phyloP scores from a whole-genome alignment of 2,329 filamentous ascomycete genomes.

The Penicillium corylophilum region DNA sequence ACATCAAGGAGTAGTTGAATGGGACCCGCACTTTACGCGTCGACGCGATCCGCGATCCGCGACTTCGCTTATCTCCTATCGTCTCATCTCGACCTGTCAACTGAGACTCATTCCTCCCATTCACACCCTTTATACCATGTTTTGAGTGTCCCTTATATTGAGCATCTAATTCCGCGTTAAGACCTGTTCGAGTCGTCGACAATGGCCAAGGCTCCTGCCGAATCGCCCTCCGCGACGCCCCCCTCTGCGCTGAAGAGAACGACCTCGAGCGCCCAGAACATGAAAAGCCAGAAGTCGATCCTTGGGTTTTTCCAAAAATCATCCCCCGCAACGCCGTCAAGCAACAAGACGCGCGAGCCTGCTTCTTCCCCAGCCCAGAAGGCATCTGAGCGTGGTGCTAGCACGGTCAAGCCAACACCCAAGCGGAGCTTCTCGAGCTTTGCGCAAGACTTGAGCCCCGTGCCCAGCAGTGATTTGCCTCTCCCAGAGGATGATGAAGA shows the following conservation, averaged over 20 bases:
- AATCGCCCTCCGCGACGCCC: slow-evolving; percentile 40
- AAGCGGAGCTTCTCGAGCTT: slow-evolving; percentile 41
- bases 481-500: slow-evolving; percentile 65
- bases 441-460: slow-evolving; percentile 62
- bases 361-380: slow-evolving; percentile 39
- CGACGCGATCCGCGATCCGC: slow-evolving; percentile 30
- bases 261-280: slow-evolving; percentile 43
- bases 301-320: slow-evolving; percentile 74
- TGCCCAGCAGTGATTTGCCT: slow-evolving; percentile 75
- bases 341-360: slow-evolving; percentile 30
- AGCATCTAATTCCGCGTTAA: neutral
- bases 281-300: slow-evolving; percentile 69
- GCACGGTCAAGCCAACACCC: slow-evolving; percentile 35
- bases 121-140: neutral
- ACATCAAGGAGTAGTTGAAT: no score
- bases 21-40: slow-evolving; percentile 37
- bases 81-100: slow-evolving; percentile 2
- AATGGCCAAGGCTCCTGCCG: slow-evolving; percentile 41
- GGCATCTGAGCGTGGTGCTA: slow-evolving; percentile 30
- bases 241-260: slow-evolving; percentile 41
- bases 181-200: slow-evolving; percentile 5
- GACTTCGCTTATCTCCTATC: slow-evolving; percentile 21
- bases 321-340: slow-evolving; percentile 46
- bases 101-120: slow-evolving; percentile 1
- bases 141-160: neutral